phyloP scores from a whole-genome alignment of 768 basidiomycete genomes.

The Russula dissimulans region DNA sequence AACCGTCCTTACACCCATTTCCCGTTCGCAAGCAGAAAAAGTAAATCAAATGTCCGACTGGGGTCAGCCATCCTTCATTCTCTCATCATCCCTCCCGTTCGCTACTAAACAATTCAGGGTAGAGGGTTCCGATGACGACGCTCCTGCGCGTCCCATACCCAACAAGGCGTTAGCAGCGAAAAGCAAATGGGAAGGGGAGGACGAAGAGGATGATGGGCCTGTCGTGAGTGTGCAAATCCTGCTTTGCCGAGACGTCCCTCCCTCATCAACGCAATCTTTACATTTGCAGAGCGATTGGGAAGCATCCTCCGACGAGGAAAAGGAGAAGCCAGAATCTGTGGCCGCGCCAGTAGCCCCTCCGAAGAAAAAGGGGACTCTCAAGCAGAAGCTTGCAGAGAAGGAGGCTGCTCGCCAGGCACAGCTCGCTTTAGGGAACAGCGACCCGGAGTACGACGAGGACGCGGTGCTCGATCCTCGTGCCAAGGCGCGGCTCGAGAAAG shows the following conservation, averaged over 20 bases:
- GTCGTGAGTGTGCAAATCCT: conserved; percentile 45
- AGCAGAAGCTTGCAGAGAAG: conserved; percentile 88
- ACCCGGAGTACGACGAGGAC: conserved; percentile 53
- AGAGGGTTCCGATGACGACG: conserved; percentile 17
- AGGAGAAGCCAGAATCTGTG: conserved; percentile 36
- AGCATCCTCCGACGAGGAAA: conserved; percentile 66
- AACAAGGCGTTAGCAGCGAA: conserved; percentile 21
- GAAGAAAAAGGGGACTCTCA: conserved; percentile 89
- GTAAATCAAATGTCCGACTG: conserved; percentile 19
- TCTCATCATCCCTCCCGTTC: background rate
- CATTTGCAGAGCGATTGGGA: conserved; percentile 87
- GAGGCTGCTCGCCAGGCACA: conserved; percentile 61
- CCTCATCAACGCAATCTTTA: conserved; percentile 7
- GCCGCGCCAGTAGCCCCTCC: conserved; percentile 50
- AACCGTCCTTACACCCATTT: conserved; percentile 17
- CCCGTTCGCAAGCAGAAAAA: background rate
- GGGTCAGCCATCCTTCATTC: conserved; percentile 8
- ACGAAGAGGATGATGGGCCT: conserved; percentile 72
- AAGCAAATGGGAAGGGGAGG: conserved; percentile 84
- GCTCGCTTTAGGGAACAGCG: conserved; percentile 33
- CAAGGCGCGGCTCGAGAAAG: conserved; percentile 67
- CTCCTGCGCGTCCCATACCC: conserved; percentile 13
- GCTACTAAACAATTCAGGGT: background rate
- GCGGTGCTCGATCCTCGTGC: conserved; percentile 64
- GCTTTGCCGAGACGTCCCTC: background rate